These are phyloP conservation scores for Citrullus amarus DNA, from an alignment of 306 rosid species.

Conservation along the genomic window DNA sequence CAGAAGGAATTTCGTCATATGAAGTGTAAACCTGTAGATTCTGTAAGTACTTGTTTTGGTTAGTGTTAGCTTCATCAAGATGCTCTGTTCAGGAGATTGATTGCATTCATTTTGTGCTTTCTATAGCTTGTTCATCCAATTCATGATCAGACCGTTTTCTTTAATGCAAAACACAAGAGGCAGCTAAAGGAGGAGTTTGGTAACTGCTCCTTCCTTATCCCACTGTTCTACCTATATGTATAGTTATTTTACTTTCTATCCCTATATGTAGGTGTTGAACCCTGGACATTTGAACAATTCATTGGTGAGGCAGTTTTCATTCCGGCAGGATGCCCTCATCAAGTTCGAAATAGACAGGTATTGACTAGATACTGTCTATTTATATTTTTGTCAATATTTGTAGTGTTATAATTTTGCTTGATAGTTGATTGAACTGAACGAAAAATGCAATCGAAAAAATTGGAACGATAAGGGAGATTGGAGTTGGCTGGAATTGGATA, in stretches of 20 bases:
- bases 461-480: not conserved
- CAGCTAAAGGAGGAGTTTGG: constrained; percentile 51
- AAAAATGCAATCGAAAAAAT: not conserved
- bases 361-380: not conserved
- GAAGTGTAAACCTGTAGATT: constrained; percentile 31
- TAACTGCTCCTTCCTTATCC: constrained; percentile 18
- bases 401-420: not conserved
- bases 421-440: not conserved
- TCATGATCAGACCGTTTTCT: constrained; percentile 59
- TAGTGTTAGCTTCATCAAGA: not conserved
- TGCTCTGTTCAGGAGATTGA: not conserved
- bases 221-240: not conserved
- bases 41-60: constrained; percentile 32
- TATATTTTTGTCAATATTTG: not conserved
- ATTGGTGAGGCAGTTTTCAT: constrained; percentile 73
- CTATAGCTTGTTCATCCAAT: constrained; percentile 59
- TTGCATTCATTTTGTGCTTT: constrained; percentile 10
- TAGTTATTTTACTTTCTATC: not conserved
- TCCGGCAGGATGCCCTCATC: constrained; percentile 79
- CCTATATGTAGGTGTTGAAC: constrained; percentile 37
- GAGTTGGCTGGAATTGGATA: not conserved
- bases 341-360: constrained; percentile 71
- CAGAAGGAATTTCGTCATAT: constrained; percentile 46
- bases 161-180: constrained; percentile 47
- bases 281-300: constrained; percentile 71